Evolutionary conservation across 495 filamentous ascomycete species (phyloP).

Genomic region (Pyronema omphalodes): DNA sequence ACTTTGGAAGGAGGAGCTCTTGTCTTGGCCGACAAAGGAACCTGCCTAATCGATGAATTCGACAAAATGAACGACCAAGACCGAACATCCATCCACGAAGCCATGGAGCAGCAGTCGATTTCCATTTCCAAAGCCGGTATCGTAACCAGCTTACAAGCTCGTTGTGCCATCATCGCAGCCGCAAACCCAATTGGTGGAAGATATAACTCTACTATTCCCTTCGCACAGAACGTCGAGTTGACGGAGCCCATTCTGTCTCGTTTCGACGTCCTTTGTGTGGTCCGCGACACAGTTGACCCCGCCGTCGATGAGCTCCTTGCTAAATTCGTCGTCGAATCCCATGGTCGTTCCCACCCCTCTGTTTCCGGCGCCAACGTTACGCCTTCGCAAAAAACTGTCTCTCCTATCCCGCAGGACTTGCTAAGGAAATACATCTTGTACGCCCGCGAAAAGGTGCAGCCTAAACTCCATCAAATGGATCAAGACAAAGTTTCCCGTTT

Average conservation of each 20-base stretch:
- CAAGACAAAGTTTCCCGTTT: constrained; percentile 89
- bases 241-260: constrained; percentile 96
- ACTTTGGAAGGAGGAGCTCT: constrained; percentile 93
- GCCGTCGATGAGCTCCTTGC: constrained; percentile 88
- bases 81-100: constrained; percentile 94
- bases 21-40: constrained; percentile 86
- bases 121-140: constrained; percentile 99
- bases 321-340: constrained; percentile 83
- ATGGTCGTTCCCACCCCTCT: constrained; percentile 69
- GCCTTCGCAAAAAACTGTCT: constrained; percentile 8
- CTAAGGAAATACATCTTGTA: constrained; percentile 96
- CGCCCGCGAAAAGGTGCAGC: constrained; percentile 71
- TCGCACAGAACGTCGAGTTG: constrained; percentile 87
- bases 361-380: constrained; percentile 7
- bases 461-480: constrained; percentile 95
- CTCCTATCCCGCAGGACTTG: constrained; percentile 65
- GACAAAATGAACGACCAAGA: constrained; percentile 99
- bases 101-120: constrained; percentile 99
- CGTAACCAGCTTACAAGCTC: constrained; percentile 92
- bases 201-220: constrained; percentile 91
- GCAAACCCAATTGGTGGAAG: constrained; percentile 93
- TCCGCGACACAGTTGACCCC: constrained; percentile 94
- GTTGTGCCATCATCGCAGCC: constrained; percentile 90
- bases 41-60: constrained; percentile 96
- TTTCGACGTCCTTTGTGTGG: constrained; percentile 96